phyloP scores from a whole-genome alignment of 176 grass and related monocot species.

The maize (Zea mays) region DNA sequence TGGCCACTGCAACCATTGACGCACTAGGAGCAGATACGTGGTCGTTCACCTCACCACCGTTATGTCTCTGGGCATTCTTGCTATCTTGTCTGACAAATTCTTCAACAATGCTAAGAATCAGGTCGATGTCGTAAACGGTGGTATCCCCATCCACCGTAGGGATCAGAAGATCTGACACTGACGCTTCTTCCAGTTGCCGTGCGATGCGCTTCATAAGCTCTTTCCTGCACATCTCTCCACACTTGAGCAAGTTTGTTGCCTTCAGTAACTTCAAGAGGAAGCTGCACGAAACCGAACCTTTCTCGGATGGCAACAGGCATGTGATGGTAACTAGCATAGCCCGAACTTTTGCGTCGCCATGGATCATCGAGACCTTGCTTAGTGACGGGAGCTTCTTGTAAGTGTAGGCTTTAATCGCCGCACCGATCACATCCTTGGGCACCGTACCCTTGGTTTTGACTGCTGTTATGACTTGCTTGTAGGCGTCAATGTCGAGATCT shows the following conservation, averaged over 20 bases:
- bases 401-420: constrained; percentile 85
- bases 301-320: constrained; percentile 74
- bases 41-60: constrained; percentile 46
- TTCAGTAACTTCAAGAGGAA: constrained; percentile 90
- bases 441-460: constrained; percentile 72
- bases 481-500: constrained; percentile 76
- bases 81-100: constrained; percentile 75
- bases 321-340: constrained; percentile 83
- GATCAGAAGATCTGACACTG: constrained; percentile 80
- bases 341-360: constrained; percentile 71
- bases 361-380: constrained; percentile 70
- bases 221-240: constrained; percentile 69
- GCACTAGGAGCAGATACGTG: constrained; percentile 51
- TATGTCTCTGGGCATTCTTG: constrained; percentile 48
- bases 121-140: constrained; percentile 79
- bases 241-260: constrained; percentile 68
- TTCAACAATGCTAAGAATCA: constrained; percentile 83
- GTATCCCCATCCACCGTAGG: constrained; percentile 64
- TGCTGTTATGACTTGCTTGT: constrained; percentile 67
- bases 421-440: constrained; percentile 66
- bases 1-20: constrained; percentile 67
- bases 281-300: constrained; percentile 86
- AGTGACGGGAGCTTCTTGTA: constrained; percentile 77
- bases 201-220: constrained; percentile 90
- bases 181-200: constrained; percentile 76